These are phyloP conservation scores for Monilinia fructigena DNA, from an alignment of 2,329 filamentous ascomycete species.

Conservation along the genomic window DNA sequence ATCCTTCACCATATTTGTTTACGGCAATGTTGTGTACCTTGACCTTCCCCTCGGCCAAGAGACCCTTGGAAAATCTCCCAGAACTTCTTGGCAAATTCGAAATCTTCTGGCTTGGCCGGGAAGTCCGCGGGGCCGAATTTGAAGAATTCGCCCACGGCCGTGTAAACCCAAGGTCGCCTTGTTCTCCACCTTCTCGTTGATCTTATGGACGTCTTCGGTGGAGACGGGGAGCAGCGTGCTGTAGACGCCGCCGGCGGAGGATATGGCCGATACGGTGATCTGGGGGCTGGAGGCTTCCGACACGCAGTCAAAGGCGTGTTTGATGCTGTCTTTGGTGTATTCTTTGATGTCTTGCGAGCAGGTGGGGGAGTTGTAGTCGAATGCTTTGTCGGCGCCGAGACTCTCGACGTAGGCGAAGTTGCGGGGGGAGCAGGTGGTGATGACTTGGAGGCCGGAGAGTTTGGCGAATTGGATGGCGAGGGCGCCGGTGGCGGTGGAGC, in stretches of 20 bases:
- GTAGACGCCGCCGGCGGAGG: constrained; percentile 42
- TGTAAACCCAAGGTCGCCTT: constrained; percentile 46
- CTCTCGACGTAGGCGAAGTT: constrained; percentile 50
- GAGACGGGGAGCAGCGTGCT: constrained; percentile 44
- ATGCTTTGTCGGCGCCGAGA: constrained; percentile 47
- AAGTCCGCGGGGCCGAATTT: constrained; percentile 28
- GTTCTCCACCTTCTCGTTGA: constrained; percentile 41
- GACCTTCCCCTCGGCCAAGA: constrained; percentile 44
- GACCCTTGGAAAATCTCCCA: constrained; percentile 40
- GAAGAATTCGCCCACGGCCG: constrained; percentile 43
- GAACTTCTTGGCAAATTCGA: constrained; percentile 43
- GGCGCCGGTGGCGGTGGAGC: constrained; percentile 50
- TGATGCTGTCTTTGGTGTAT: constrained; percentile 46
- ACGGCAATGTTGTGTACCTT: constrained; percentile 40
- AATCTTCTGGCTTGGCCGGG: constrained; percentile 37
- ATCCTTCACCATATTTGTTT: constrained; percentile 37
- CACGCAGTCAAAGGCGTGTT: constrained; percentile 51
- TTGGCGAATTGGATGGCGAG: constrained; percentile 52
- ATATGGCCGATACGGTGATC: constrained; percentile 46
- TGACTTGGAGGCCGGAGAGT: constrained; percentile 43
- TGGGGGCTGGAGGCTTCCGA: constrained; percentile 40
- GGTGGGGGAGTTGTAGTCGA: constrained; percentile 51
- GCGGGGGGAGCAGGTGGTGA: constrained; percentile 48
- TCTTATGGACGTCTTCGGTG: constrained; percentile 44
- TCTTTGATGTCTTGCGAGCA: constrained; percentile 48